Base-by-base conservation (phyloP, 2,329 filamentous ascomycete genomes). In the Botrytis elliptica region DNA sequence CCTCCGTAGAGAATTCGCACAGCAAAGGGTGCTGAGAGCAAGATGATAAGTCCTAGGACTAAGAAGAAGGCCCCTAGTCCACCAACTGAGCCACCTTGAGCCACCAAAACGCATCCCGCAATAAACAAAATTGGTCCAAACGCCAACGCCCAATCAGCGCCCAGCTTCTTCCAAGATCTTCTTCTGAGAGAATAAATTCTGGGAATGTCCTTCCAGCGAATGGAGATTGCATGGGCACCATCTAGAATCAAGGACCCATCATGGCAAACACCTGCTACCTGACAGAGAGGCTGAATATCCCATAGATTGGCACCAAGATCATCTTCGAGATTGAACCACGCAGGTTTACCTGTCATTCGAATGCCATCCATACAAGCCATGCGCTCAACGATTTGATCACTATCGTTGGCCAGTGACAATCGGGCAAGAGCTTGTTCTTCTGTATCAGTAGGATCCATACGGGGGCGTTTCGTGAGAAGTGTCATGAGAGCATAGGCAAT, bases 401-500 rank as follows among this genome's bases (percentile, higher is more conserved):
- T 81, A 68, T 82, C 80, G 65, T 82, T 82, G 12, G 77, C 73
- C 14, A 82, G 73, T 16, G 78, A 81, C 6, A 82, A 75, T 18
- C 80, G 77, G 20, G 80, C 81, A 4, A 82, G 77, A 20, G 79
- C 80, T 72, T 82, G 79, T 60, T 81, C 80, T 14, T 76, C 72
- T 9, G 77, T 78, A 52, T 82, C 81, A 46, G 69, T 75, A 38
- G 74, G 76, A 73, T 72, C 77, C 64, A 74, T 79, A 46, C 68
- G 77, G 59, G 73, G 76, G 40, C 81, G 78, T 67, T 81, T 76
- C 42, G 77, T 76, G 7, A 82, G 75, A 1, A 82, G 75, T 29
- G 76, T 75, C 81, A 82, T 82, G 3, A 82, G 78, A 4, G 81
- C 81, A 33, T 82, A 81, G 6, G 81, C 78, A 1, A 81, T 76